Percentiles rank a stretch among this genome's conserved stretches.
Evolutionary conservation across 2,329 filamentous ascomycete species (phyloP).

Genomic region (Plectosphaerella plurivora): DNA sequence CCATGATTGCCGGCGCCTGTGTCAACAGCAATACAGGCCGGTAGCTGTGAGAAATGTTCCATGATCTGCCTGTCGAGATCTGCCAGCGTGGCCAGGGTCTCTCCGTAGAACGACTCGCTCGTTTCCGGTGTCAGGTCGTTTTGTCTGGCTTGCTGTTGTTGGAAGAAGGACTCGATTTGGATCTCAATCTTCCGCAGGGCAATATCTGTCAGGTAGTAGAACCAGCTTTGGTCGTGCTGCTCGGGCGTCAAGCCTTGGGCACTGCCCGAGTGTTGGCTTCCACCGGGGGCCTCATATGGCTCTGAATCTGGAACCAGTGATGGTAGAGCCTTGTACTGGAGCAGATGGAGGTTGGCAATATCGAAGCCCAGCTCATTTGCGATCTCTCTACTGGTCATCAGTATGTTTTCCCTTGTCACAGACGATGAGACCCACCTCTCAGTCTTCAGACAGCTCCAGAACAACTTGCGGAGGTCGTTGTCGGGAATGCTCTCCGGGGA

Average conservation of each 20-base stretch:
- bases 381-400: too few relatives aligned
- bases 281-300: slow-evolving; percentile 1
- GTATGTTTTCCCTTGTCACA: not conserved
- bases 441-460: slow-evolving; percentile 14
- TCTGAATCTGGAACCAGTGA: slow-evolving; percentile 4
- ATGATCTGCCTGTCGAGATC: too few relatives aligned
- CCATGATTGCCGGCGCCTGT: too few relatives aligned
- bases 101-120: too few relatives aligned
- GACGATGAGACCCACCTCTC: slow-evolving; percentile 9
- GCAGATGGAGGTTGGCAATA: slow-evolving; percentile 6
- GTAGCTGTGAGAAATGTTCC: too few relatives aligned
- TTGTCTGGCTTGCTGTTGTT: not conserved
- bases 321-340: too few relatives aligned
- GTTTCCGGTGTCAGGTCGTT: too few relatives aligned
- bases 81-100: too few relatives aligned
- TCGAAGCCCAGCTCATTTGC: not conserved
- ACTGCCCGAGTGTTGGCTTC: not conserved
- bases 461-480: slow-evolving; percentile 7
- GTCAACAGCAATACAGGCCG: too few relatives aligned
- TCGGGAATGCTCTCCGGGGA: not conserved
- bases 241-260: not conserved
- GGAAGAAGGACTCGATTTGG: too few relatives aligned
- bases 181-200: slow-evolving; percentile 13
- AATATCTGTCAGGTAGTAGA: slow-evolving; percentile 15
- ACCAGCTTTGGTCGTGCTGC: slow-evolving; percentile 12